A percentile compares a stretch with the other conserved stretches of the same genome.
Conservation (phyloP, 106 monocot genomes). For the Hemerocallis citrina region DNA sequence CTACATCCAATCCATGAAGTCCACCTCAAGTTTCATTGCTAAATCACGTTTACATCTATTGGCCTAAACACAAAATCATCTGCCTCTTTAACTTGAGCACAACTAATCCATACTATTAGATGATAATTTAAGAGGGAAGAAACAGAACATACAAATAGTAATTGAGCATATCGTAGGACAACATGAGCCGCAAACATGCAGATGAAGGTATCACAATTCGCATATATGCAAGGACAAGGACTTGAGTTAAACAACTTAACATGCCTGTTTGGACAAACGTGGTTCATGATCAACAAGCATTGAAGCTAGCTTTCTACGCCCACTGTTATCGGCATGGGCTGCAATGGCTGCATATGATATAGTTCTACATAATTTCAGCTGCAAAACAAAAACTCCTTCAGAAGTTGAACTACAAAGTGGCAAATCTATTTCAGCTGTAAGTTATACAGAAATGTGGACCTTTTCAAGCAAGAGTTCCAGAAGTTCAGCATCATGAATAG, state of each 20-base stretch:
- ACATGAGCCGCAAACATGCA: too few relatives aligned
- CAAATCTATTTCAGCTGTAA: not conserved
- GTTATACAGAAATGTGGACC: slow-evolving; percentile 26
- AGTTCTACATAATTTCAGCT: slow-evolving; percentile 87
- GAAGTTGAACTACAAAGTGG: slow-evolving; percentile 8
- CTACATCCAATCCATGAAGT: too few relatives aligned
- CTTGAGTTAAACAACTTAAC: slow-evolving; percentile 8
- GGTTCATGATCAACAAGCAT: slow-evolving; percentile 92
- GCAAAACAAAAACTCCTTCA: slow-evolving; percentile 21
- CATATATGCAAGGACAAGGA: not conserved
- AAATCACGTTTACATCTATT: too few relatives aligned
- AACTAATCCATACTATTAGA: too few relatives aligned
- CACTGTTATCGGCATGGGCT: slow-evolving; percentile 83
- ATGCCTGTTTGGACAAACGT: slow-evolving; percentile 78
- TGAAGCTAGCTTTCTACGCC: slow-evolving; percentile 80
- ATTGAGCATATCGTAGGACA: too few relatives aligned
- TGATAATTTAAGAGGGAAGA: too few relatives aligned
- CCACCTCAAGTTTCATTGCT: too few relatives aligned
- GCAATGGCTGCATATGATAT: slow-evolving; percentile 94
- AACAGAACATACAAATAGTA: too few relatives aligned
- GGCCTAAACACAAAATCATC: too few relatives aligned
- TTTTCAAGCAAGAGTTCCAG: slow-evolving; percentile 86
- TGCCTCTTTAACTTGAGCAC: too few relatives aligned
- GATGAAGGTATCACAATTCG: too few relatives aligned
- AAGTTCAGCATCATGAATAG: slow-evolving; percentile 54